Conservation (phyloP, 768 basidiomycete genomes). For the Pleurotus citrinopileatus region DNA sequence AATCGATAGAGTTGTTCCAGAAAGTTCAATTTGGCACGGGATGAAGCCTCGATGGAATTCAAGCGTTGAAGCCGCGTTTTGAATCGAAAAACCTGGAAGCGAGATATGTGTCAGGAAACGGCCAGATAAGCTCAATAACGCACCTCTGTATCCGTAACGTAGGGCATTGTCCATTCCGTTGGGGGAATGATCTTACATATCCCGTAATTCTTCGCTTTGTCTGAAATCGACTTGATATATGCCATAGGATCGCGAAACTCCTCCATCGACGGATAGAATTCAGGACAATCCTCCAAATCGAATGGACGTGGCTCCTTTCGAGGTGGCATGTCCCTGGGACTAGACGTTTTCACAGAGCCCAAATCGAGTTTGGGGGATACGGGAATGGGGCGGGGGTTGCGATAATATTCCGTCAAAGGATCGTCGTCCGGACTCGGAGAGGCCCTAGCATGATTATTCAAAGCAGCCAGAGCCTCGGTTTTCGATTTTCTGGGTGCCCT, state of each 20-base stretch:
- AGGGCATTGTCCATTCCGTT: conserved; percentile 91
- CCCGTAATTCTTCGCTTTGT: conserved; percentile 70
- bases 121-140: conserved; percentile 24
- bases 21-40: conserved; percentile 95
- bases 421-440: conserved; percentile 55
- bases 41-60: conserved; percentile 96
- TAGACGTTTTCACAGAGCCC: conserved; percentile 65
- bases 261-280: conserved; percentile 83
- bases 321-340: conserved; percentile 38
- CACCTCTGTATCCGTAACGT: conserved; percentile 92
- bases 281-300: conserved; percentile 85
- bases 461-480: conserved; percentile 79
- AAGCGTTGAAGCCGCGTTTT: conserved; percentile 92
- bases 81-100: conserved; percentile 80
- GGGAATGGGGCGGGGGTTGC: conserved; percentile 55
- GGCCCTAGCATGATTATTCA: conserved; percentile 65
- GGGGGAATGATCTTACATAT: conserved; percentile 98
- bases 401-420: conserved; percentile 46
- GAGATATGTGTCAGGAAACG: neutral
- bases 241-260: conserved; percentile 94
- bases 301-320: conserved; percentile 65
- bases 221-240: conserved; percentile 82
- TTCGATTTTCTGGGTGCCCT: conserved; percentile 89
- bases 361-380: conserved; percentile 65
- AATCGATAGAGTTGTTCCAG: conserved; percentile 95